A percentile compares a stretch with the other conserved stretches of the same genome.
These are phyloP conservation scores for Alternaria brassicae DNA, from an alignment of 2,329 filamentous ascomycete genomes.

Conservation along the genomic window DNA sequence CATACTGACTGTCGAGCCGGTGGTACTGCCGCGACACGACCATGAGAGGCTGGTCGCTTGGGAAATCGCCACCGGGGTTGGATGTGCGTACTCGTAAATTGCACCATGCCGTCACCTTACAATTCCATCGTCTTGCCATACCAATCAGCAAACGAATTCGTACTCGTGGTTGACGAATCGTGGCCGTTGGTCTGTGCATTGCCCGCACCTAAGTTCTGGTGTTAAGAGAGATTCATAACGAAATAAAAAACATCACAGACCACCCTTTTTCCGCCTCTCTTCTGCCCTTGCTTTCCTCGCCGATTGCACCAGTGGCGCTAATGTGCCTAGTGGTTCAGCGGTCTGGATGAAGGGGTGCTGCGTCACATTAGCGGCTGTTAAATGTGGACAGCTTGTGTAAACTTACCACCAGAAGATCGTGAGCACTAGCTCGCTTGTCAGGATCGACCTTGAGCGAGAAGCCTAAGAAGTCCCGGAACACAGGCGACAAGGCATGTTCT, in stretches of 20 bases:
- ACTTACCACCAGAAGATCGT: conserved; percentile 89
- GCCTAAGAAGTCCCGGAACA: conserved; percentile 90
- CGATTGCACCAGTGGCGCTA: conserved; percentile 85
- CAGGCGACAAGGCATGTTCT: conserved; percentile 77
- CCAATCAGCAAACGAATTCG: conserved; percentile 40
- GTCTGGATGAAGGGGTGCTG: conserved; percentile 60
- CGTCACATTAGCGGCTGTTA: conserved; percentile 16
- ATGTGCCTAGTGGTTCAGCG: conserved; percentile 65
- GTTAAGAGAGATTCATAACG: conserved; percentile 36
- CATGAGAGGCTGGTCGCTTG: conserved; percentile 1
- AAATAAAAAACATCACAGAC: conserved; percentile 43
- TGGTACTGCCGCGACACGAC: conserved; percentile 10
- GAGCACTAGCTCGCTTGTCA: conserved; percentile 93
- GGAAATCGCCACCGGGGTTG: conserved; percentile 4
- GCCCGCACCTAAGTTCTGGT: conserved; percentile 32
- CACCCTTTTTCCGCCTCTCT: conserved; percentile 65
- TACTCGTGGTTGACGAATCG: conserved; percentile 26
- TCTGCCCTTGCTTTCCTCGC: conserved; percentile 84
- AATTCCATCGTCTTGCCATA: conserved; percentile 31
- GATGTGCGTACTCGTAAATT: conserved; percentile 1
- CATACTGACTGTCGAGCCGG: conserved; percentile 13
- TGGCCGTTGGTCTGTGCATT: conserved; percentile 26
- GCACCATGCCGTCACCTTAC: conserved; percentile 10
- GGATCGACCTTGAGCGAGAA: conserved; percentile 96
- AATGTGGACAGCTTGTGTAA: neutral